phyloP scores from a whole-genome alignment of 1,284 basidiomycete genomes.

The Rhodofomes roseus region DNA sequence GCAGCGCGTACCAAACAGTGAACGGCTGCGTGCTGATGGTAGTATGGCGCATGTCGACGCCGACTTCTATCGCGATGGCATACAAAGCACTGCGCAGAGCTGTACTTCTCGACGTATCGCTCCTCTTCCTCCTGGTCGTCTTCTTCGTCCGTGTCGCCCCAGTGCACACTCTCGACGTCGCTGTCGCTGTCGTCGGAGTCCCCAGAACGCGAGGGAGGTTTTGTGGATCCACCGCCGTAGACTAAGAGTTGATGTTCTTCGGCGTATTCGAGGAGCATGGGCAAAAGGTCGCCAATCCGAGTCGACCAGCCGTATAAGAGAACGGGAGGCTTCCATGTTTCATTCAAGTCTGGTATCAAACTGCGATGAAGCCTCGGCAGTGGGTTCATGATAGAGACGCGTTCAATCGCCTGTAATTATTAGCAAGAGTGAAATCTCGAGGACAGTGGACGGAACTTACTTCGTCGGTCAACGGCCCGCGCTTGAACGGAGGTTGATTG shows the following conservation, averaged over 20 bases:
- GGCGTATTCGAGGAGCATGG: not conserved
- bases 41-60: not conserved
- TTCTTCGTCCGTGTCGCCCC: not conserved
- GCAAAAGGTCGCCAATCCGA: not conserved
- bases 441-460: not conserved
- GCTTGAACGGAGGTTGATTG: not conserved
- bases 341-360: not conserved
- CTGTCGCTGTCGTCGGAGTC: not conserved
- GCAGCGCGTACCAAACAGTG: not conserved
- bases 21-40: not conserved
- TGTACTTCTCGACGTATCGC: not conserved
- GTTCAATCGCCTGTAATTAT: not conserved
- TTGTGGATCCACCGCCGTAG: not conserved
- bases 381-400: not conserved
- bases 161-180: not conserved
- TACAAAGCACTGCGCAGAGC: not conserved
- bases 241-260: not conserved
- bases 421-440: not conserved
- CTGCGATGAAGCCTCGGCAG: not conserved
- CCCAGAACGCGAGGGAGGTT: not conserved
- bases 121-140: not conserved
- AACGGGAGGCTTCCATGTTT: not conserved
- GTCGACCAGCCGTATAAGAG: not conserved
- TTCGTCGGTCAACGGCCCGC: not conserved
- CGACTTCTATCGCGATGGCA: not conserved